A percentile compares a stretch with the other conserved stretches of the same genome.
phyloP scores from a whole-genome alignment of 2,329 filamentous ascomycete species.

The Fusarium goolgardi region DNA sequence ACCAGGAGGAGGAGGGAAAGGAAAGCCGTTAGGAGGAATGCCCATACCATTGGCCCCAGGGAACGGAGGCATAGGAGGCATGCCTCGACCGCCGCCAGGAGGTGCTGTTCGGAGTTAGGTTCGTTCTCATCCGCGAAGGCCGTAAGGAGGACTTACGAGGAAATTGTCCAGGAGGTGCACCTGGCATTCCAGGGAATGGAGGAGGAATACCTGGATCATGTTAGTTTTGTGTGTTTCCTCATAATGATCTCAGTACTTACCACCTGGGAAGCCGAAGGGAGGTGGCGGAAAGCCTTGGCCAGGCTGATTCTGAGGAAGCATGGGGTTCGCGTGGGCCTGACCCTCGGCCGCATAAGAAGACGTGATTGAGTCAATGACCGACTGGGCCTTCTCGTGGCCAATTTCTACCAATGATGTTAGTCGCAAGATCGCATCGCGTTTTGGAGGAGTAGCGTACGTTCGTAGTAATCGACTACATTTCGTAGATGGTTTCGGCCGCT shows the following conservation, averaged over 20 bases:
- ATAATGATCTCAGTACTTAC: conserved; percentile 49
- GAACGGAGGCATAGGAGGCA: conserved; percentile 59
- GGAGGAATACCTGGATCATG: conserved; percentile 63
- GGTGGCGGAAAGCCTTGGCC: conserved; percentile 63
- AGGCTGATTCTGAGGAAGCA: conserved; percentile 78
- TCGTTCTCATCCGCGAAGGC: not conserved
- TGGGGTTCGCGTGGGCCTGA: conserved; percentile 85
- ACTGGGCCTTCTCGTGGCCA: conserved; percentile 97
- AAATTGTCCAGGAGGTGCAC: conserved; percentile 55
- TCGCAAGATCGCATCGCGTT: not conserved
- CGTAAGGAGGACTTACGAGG: conserved; percentile 62
- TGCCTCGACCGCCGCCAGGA: conserved; percentile 64
- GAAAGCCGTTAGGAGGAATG: conserved; percentile 56
- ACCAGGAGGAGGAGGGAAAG: conserved; percentile 47
- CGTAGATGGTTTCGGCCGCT: conserved; percentile 94
- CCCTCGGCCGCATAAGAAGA: conserved; percentile 95
- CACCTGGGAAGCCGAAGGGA: conserved; percentile 73
- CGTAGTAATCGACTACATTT: conserved; percentile 98
- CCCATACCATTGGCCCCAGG: conserved; percentile 59
- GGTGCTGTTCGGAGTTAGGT: conserved; percentile 52
- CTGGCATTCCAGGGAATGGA: conserved; percentile 67
- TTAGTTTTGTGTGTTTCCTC: conserved; percentile 17
- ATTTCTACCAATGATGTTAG: conserved; percentile 73
- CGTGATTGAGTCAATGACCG: conserved; percentile 97
- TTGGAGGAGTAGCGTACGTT: conserved; percentile 68